Conservation (phyloP, 2,329 filamentous ascomycete species). For the Calonectria pseudoturangicola region DNA sequence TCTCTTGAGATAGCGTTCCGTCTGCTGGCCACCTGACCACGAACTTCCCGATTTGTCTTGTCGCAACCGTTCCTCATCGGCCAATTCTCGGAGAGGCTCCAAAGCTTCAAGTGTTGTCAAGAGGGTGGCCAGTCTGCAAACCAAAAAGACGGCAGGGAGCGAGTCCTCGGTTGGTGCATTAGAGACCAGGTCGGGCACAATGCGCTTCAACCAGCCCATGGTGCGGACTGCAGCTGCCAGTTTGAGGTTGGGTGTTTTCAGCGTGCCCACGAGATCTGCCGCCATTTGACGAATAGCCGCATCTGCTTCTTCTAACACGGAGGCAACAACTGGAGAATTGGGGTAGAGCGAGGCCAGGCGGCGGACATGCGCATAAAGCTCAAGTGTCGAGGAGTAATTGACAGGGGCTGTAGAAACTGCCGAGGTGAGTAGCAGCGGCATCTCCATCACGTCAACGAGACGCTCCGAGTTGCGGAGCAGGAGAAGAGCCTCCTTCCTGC, state of each 20-base stretch:
- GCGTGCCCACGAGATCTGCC: constrained; percentile 84
- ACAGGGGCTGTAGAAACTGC: constrained; percentile 79
- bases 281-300: constrained; percentile 92
- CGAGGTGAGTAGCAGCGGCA: constrained; percentile 89
- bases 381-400: constrained; percentile 92
- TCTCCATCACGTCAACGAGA: constrained; percentile 91
- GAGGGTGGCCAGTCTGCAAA: constrained; percentile 88
- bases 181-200: constrained; percentile 82
- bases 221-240: constrained; percentile 93
- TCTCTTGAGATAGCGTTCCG: constrained; percentile 93
- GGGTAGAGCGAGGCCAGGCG: constrained; percentile 89
- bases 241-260: constrained; percentile 87
- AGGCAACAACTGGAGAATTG: constrained; percentile 82
- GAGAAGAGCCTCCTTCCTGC: constrained; percentile 86
- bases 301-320: constrained; percentile 86
- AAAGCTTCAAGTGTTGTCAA: constrained; percentile 87
- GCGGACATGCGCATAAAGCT: constrained; percentile 95
- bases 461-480: constrained; percentile 91
- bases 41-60: constrained; percentile 64
- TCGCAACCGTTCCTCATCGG: constrained; percentile 84
- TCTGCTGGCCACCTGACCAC: constrained; percentile 89
- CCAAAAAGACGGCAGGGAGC: constrained; percentile 88
- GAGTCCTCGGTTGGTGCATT: constrained; percentile 73
- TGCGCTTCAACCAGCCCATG: constrained; percentile 90
- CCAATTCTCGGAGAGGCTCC: constrained; percentile 89